Evolutionary conservation across 169 alveolate genomes (phyloP).

Genomic region (Cyclospora cayetanensis): DNA sequence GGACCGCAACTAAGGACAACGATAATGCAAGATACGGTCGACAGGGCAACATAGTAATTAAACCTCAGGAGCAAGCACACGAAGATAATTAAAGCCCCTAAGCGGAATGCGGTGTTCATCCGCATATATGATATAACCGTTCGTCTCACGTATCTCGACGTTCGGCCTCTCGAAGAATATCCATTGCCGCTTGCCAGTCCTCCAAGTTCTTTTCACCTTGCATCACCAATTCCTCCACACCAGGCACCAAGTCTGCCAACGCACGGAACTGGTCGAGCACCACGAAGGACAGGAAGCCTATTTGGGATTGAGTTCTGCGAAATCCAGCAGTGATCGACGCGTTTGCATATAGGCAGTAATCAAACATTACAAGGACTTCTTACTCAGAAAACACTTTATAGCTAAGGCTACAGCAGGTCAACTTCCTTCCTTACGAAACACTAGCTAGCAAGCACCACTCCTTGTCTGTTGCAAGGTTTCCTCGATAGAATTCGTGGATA

Average conservation of each 20-base stretch:
- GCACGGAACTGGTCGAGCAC: conserved; percentile 75
- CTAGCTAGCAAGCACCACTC: not conserved
- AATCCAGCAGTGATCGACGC: not conserved
- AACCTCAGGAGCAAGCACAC: too few relatives aligned
- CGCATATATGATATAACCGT: too few relatives aligned
- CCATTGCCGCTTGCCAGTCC: conserved; percentile 71
- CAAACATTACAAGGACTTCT: not conserved
- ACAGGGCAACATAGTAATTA: too few relatives aligned
- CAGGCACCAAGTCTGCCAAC: conserved; percentile 70
- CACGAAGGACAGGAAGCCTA: conserved; percentile 71
- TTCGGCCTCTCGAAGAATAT: conserved; percentile 59
- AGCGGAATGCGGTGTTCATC: too few relatives aligned
- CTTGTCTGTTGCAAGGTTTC: not conserved
- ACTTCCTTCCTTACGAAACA: not conserved
- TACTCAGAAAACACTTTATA: not conserved
- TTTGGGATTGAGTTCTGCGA: conserved; percentile 72
- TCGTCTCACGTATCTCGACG: conserved; percentile 50
- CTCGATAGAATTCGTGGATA: not conserved
- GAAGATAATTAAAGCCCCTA: too few relatives aligned
- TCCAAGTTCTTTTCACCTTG: conserved; percentile 71
- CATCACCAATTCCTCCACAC: conserved; percentile 53
- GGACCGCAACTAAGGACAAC: too few relatives aligned
- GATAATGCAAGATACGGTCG: too few relatives aligned
- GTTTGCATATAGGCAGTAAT: not conserved
- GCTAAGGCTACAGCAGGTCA: not conserved